Evolutionary conservation across 208 protist species (phyloP).

Genomic region (Tritrichomonas foetus): DNA sequence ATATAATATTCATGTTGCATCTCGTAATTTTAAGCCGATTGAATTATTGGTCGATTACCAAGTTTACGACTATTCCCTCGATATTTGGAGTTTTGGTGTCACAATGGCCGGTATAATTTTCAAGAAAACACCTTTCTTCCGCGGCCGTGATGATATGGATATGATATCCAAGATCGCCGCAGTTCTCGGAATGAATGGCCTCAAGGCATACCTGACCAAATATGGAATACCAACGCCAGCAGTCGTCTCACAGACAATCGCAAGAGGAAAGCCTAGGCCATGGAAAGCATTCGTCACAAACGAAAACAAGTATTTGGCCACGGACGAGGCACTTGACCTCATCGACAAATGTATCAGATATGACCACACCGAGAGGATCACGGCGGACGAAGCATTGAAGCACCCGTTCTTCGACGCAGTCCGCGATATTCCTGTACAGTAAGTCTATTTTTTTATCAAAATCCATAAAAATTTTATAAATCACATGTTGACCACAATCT

Average conservation of each 20-base stretch:
- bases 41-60: slow-evolving; percentile 93
- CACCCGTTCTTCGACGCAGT: slow-evolving; percentile 95
- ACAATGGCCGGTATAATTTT: slow-evolving; percentile 98
- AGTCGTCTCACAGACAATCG: slow-evolving; percentile 71
- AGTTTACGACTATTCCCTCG: slow-evolving; percentile 96
- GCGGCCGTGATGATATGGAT: slow-evolving; percentile 92
- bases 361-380: slow-evolving; percentile 76
- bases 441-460: no score
- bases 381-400: slow-evolving; percentile 91
- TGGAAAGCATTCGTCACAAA: slow-evolving; percentile 71
- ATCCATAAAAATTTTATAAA: no score
- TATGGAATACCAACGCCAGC: slow-evolving; percentile 80
- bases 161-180: slow-evolving; percentile 85
- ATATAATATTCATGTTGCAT: slow-evolving; percentile 97
- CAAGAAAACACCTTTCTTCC: slow-evolving; percentile 93
- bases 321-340: slow-evolving; percentile 93
- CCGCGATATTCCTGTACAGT: slow-evolving; percentile 47
- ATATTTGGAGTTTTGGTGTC: slow-evolving; percentile 97
- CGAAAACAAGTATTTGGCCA: slow-evolving; percentile 86
- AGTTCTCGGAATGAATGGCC: slow-evolving; percentile 79
- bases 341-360: slow-evolving; percentile 86
- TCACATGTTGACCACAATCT: no score
- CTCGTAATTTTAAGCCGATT: slow-evolving; percentile 93
- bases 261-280: slow-evolving; percentile 73
- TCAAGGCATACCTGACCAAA: slow-evolving; percentile 67